Base-by-base conservation (phyloP, 1,284 basidiomycete species). In the Boletellus dicymbophilus region DNA sequence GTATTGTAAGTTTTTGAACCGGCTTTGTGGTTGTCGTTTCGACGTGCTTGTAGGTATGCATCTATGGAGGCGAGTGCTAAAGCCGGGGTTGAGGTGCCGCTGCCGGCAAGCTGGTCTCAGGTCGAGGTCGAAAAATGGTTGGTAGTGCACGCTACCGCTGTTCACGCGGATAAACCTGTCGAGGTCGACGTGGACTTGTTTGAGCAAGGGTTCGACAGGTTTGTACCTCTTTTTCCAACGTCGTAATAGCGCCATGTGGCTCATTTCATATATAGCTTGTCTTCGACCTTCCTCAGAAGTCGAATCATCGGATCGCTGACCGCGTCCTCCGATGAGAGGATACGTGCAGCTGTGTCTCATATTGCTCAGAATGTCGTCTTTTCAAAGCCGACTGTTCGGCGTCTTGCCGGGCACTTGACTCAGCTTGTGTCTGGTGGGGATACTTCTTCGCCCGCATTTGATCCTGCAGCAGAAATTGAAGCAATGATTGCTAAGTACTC, bases 161-260 rank as follows among this genome's bases (percentile, higher is more conserved):
- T 67, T 31, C 60, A 68, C 46, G 51, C 48, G 1, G 57, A 42
- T 1, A 55, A 53, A 9, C 28, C 39, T 2, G 23, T 62, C 11
- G 22, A 52, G 2, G 36, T 53, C 0, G 55, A 54, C 6, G 37
- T 21, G 7, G 61, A 66, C 31, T 33, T 65, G 8, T 66, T 65
- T 21, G 54, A 55, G 9, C 62, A 66, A 18, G 68, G 65, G 4
- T 65, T 62, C 23, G 63, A 70, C 34, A 68, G 65, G 65, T 67
- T 6, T n/a, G 53, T n/a, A n/a, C n/a, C n/a, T n/a, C n/a, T n/a
- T n/a, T n/a, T n/a, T n/a, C n/a, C n/a, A n/a, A n/a, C n/a, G n/a
- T n/a, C n/a, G n/a, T n/a, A n/a, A n/a, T n/a, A n/a, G n/a, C n/a
- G n/a, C n/a, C n/a, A n/a, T n/a, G n/a, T n/a, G 26, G 22, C 36